Percentiles rank a stretch among this genome's conserved stretches.
Evolutionary conservation across 148 eudicot species (phyloP).

Genomic region (Polygonum maritimum): DNA sequence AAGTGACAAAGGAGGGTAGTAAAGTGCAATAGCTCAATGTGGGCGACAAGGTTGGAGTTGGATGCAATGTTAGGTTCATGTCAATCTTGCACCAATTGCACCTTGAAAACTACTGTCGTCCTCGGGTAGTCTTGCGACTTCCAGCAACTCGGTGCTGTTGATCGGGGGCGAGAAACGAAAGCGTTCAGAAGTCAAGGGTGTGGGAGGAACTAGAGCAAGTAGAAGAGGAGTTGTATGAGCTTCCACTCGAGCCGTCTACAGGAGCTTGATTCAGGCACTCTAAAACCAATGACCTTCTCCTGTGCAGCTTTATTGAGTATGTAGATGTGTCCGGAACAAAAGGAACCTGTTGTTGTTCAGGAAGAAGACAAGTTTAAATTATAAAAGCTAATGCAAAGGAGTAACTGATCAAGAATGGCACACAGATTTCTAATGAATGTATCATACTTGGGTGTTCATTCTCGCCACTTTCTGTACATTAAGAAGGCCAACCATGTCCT

Average conservation of each 20-base stretch:
- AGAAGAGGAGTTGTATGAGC: conserved; percentile 65
- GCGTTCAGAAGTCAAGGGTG: conserved; percentile 48
- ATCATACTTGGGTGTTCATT: conserved; percentile 71
- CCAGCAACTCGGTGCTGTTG: background rate
- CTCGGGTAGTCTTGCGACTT: conserved; percentile 3
- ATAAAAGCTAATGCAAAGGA: background rate
- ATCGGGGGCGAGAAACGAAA: background rate
- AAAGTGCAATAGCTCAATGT: conserved; percentile 18
- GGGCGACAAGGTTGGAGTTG: conserved; percentile 21
- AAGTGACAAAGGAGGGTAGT: conserved; percentile 17
- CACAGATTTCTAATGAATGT: background rate
- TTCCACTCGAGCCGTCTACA: conserved; percentile 82
- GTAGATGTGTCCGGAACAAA: conserved; percentile 78
- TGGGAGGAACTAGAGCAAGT: conserved; percentile 66
- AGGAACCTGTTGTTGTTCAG: conserved; percentile 50
- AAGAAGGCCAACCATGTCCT: conserved; percentile 94
- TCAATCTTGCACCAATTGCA: conserved; percentile 14
- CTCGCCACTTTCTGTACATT: conserved; percentile 81
- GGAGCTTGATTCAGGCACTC: conserved; percentile 98
- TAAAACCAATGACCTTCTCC: conserved; percentile 61
- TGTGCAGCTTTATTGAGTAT: conserved; percentile 76
- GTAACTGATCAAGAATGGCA: background rate
- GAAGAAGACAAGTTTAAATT: background rate
- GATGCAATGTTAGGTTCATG: conserved; percentile 20
- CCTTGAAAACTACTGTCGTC: conserved; percentile 19